Evolutionary conservation across 352 stramenopile genomes (phyloP).

Genomic region (Lagenidium giganteum): DNA sequence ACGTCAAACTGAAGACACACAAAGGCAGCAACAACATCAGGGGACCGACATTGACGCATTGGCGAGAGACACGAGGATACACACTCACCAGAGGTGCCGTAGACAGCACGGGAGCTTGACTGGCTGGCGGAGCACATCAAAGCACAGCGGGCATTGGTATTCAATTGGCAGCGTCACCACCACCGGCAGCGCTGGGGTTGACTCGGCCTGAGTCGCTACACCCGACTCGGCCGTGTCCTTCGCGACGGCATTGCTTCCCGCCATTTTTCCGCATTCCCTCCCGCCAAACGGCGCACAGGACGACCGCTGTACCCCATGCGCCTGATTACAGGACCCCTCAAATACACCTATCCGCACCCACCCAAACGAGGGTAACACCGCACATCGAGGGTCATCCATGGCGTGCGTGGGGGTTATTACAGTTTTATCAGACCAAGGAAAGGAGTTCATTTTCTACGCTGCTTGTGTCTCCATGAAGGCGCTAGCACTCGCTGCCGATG

Average conservation of each 20-base stretch:
- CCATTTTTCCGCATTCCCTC: too few species aligned
- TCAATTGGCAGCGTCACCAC: slow-evolving; percentile 34
- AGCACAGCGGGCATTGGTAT: slow-evolving; percentile 75
- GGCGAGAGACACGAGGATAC: neutral
- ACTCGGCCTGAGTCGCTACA: neutral
- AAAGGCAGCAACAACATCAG: neutral
- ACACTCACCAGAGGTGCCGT: slow-evolving; percentile 56
- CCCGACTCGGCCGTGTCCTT: neutral
- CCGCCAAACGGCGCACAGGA: too few species aligned
- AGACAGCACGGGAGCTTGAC: slow-evolving; percentile 71
- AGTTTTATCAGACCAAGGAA: too few species aligned
- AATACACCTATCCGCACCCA: too few species aligned
- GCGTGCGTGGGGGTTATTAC: too few species aligned
- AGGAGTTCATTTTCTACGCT: too few species aligned
- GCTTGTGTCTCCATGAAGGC: too few species aligned
- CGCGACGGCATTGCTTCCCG: neutral
- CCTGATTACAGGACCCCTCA: too few species aligned
- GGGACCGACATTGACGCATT: neutral
- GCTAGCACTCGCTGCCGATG: too few species aligned
- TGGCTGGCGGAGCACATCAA: slow-evolving; percentile 61
- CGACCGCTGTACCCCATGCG: too few species aligned
- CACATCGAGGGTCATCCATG: too few species aligned
- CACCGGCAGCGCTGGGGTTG: neutral
- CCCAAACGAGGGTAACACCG: too few species aligned
- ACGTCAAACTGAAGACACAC: slow-evolving; percentile 31